Evolutionary conservation across 2,329 filamentous ascomycete species (phyloP).

Genomic region (Colletotrichum graminicola): DNA sequence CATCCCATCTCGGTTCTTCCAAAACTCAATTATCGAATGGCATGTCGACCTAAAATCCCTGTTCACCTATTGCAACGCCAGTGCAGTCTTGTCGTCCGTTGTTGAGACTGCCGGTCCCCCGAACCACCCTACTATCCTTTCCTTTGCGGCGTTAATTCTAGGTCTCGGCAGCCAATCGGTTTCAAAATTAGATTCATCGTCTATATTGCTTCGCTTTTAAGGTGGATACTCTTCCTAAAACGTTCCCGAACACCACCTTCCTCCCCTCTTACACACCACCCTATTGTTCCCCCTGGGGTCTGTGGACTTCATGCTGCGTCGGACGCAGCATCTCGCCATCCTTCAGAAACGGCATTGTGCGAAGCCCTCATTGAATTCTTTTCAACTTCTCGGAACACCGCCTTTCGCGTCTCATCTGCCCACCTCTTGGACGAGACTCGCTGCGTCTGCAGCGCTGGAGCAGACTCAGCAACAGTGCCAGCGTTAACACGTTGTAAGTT

Average conservation of each 20-base stretch:
- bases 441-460: slow-evolving; percentile 29
- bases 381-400: slow-evolving; percentile 2
- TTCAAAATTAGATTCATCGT: slow-evolving; percentile 22
- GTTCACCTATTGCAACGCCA: slow-evolving; percentile 24
- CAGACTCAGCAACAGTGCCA: slow-evolving; percentile 11
- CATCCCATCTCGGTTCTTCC: slow-evolving; percentile 23
- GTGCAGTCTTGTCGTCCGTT: slow-evolving; percentile 3
- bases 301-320: slow-evolving; percentile 28
- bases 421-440: neutral
- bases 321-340: slow-evolving; percentile 9
- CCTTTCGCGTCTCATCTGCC: slow-evolving; percentile 17
- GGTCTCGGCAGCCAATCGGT: slow-evolving; percentile 36
- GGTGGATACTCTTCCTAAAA: slow-evolving; percentile 34
- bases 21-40: slow-evolving; percentile 25
- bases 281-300: slow-evolving; percentile 7
- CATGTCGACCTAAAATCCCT: slow-evolving; percentile 30
- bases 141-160: slow-evolving; percentile 23
- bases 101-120: slow-evolving; percentile 22
- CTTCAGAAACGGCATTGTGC: slow-evolving; percentile 25
- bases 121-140: slow-evolving; percentile 1
- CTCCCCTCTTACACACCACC: slow-evolving; percentile 20
- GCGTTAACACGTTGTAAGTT: slow-evolving; percentile 32
- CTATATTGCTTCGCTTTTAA: slow-evolving; percentile 35
- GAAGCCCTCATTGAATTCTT: slow-evolving; percentile 24
- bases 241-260: slow-evolving; percentile 34